phyloP scores from a whole-genome alignment of 176 grass and related monocot species.

The Hordeum marinum region DNA sequence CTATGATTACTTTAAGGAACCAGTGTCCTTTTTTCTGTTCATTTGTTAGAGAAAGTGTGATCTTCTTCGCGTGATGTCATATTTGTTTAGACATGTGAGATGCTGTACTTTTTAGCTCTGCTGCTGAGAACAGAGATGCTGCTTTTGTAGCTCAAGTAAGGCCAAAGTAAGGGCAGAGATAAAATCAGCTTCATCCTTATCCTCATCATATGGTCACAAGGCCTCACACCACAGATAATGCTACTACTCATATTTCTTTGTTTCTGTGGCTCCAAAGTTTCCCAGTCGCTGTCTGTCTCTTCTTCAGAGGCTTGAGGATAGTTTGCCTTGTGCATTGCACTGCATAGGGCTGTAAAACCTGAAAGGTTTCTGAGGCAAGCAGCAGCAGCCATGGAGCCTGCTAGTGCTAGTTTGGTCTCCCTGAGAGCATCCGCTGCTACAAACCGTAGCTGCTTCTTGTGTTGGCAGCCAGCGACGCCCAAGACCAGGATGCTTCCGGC shows the following conservation, averaged over 20 bases:
- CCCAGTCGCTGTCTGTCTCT: background rate
- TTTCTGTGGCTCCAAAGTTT: constrained; percentile 1
- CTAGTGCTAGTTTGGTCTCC: background rate
- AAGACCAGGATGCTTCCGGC: background rate
- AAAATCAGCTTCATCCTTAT: background rate
- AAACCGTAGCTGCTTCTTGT: background rate
- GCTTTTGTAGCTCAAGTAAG: no score
- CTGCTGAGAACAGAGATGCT: no score
- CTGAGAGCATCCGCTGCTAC: background rate
- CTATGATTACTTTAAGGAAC: background rate
- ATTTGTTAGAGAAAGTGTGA: background rate
- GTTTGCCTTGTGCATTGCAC: background rate
- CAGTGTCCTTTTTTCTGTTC: background rate
- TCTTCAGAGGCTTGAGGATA: background rate
- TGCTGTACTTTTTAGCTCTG: no score
- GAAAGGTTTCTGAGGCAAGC: background rate
- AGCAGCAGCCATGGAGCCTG: constrained; percentile 24
- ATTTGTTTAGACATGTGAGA: no score
- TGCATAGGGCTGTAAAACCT: background rate
- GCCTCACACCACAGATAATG: background rate
- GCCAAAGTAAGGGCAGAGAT: no score
- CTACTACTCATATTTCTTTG: no score
- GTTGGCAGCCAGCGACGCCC: background rate
- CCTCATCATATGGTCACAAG: background rate
- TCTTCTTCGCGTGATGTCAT: no score